A percentile compares a stretch with the other conserved stretches of the same genome.
phyloP scores from a whole-genome alignment of 108 stramenopile species.

The Nitzschia sp. region DNA sequence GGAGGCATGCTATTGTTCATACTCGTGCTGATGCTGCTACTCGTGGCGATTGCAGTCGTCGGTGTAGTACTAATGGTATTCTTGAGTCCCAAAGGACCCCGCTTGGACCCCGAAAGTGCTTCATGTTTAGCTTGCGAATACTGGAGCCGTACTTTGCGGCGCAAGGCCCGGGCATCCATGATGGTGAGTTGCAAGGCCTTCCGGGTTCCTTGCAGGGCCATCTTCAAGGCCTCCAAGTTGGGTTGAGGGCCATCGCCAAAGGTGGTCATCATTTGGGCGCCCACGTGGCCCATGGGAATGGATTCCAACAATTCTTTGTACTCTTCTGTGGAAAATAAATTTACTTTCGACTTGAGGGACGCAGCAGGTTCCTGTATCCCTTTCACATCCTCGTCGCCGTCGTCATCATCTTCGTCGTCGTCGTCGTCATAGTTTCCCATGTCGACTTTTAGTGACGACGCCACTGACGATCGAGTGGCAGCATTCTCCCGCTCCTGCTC shows the following conservation, averaged over 20 bases:
- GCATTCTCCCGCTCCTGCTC: background rate
- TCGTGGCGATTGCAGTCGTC: background rate
- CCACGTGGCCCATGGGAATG: slow-evolving; percentile 73
- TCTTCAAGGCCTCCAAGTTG: slow-evolving; percentile 44
- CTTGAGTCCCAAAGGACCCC: background rate
- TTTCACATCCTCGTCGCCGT: background rate
- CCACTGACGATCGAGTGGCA: background rate
- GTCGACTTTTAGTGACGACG: slow-evolving; percentile 18
- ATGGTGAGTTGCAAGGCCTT: slow-evolving; percentile 58
- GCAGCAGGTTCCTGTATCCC: too few relatives aligned
- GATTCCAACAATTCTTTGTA: background rate
- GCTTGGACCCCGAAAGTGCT: background rate
- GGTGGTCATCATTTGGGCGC: slow-evolving; percentile 72
- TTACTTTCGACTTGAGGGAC: too few relatives aligned
- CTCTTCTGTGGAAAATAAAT: background rate
- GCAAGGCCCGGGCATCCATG: slow-evolving; percentile 73
- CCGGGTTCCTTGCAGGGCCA: slow-evolving; percentile 63
- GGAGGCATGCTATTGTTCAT: background rate
- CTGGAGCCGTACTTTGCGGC: slow-evolving; percentile 35
- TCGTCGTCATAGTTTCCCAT: slow-evolving; percentile 36
- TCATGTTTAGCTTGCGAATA: slow-evolving; percentile 27
- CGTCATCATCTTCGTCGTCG: slow-evolving; percentile 11
- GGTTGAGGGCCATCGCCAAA: slow-evolving; percentile 80
- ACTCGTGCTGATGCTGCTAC: background rate
- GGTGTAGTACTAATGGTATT: background rate